Conservation (phyloP, 768 basidiomycete genomes). For the Xerocomus brunneocitrinus region DNA sequence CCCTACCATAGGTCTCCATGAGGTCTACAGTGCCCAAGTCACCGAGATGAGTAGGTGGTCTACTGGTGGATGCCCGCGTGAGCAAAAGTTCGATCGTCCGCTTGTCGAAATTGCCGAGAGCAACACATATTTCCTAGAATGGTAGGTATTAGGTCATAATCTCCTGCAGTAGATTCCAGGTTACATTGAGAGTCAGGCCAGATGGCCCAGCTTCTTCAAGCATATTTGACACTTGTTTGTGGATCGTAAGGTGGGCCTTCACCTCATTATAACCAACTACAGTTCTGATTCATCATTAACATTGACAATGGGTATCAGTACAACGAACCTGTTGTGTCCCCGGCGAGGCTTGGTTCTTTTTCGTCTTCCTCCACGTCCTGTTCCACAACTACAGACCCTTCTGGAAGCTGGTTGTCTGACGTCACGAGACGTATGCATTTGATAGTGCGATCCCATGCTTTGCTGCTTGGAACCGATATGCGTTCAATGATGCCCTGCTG, state of each 20-base stretch:
- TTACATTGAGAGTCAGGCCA: constrained; percentile 72
- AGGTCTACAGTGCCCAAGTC: constrained; percentile 67
- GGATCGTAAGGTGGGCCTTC: constrained; percentile 63
- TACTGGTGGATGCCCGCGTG: constrained; percentile 56
- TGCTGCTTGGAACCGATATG: constrained; percentile 60
- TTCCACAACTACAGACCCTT: constrained; percentile 32
- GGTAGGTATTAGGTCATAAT: constrained; percentile 6
- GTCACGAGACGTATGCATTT: constrained; percentile 66
- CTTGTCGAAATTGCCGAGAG: constrained; percentile 68
- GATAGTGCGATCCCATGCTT: constrained; percentile 42
- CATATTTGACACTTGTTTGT: constrained; percentile 74
- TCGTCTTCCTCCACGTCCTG: constrained; percentile 42
- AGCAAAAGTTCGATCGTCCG: constrained; percentile 83
- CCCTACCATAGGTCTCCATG: constrained; percentile 80
- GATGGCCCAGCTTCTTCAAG: constrained; percentile 61
- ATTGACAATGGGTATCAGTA: neutral
- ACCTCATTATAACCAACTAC: constrained; percentile 37
- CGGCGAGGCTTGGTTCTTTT: constrained; percentile 26
- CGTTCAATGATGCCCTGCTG: constrained; percentile 72
- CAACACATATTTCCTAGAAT: constrained; percentile 55
- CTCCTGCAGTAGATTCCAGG: constrained; percentile 4
- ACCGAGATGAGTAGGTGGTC: constrained; percentile 65
- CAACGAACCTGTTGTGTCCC: constrained; percentile 32
- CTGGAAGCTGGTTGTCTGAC: constrained; percentile 34
- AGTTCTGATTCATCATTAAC: constrained; percentile 1